phyloP scores from a whole-genome alignment of 78 protist genomes.

The Goniomonas avonlea region DNA sequence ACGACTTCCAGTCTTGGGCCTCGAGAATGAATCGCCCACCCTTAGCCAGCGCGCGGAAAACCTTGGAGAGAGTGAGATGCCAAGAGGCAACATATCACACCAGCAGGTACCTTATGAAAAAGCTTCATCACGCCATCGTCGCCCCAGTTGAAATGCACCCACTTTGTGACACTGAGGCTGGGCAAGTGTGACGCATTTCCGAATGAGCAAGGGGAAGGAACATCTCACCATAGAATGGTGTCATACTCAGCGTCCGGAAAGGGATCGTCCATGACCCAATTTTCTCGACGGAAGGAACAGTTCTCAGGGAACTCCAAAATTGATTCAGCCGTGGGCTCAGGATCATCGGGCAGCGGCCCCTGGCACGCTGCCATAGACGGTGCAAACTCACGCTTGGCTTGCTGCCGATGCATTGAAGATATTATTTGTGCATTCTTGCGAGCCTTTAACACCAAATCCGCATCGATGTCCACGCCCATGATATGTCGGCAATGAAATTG shows the following conservation, averaged over 20 bases:
- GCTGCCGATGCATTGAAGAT: no score
- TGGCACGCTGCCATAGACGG: no score
- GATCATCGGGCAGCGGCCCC: not conserved
- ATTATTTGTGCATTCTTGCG: no score
- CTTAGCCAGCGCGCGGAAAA: not conserved
- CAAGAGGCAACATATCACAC: not conserved
- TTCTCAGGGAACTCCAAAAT: not conserved
- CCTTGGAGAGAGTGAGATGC: not conserved
- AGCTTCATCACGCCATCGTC: not conserved
- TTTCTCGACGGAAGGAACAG: not conserved
- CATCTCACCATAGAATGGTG: no score
- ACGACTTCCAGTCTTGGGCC: not conserved
- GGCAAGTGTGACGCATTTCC: no score
- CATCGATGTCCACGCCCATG: not conserved
- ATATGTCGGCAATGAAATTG: not conserved
- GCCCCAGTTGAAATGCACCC: not conserved
- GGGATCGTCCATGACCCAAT: no score
- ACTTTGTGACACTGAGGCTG: not conserved
- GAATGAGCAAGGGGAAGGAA: no score
- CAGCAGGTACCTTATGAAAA: not conserved
- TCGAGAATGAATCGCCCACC: not conserved
- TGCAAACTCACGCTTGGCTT: no score
- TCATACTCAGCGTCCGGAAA: no score
- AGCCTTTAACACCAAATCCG: not conserved
- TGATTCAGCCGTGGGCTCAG: not conserved